These are phyloP conservation scores for Suhomyces sp. DNA, from an alignment of 805 yeast species.

Conservation along the genomic window DNA sequence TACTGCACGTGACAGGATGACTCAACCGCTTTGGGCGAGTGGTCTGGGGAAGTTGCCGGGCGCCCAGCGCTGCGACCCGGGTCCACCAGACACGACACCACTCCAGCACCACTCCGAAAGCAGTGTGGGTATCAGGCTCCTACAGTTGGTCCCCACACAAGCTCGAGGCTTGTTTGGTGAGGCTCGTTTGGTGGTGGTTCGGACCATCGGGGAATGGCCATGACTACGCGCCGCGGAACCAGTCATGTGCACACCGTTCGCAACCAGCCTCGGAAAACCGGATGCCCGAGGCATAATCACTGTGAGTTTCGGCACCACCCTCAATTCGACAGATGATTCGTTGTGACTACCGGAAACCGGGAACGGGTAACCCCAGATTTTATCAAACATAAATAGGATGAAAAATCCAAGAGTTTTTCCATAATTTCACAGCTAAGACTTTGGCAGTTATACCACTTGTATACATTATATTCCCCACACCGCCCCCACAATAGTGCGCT, in stretches of 20 bases:
- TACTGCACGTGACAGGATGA: neutral
- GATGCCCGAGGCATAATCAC: neutral
- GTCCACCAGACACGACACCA: neutral
- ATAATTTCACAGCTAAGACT: neutral
- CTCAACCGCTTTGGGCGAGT: neutral
- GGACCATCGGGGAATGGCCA: neutral
- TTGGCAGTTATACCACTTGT: neutral
- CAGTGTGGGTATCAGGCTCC: neutral
- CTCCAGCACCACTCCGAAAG: neutral
- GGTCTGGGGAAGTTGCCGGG: neutral
- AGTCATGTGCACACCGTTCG: neutral
- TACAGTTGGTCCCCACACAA: neutral
- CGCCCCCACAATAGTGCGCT: neutral
- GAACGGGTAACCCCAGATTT: conserved; percentile 3
- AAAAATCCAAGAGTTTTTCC: neutral
- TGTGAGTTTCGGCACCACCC: neutral
- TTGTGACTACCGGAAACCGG: neutral
- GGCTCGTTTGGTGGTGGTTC: neutral
- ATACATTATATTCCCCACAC: neutral
- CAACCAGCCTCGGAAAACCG: conserved; percentile 1
- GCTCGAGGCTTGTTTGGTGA: neutral
- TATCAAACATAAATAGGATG: neutral
- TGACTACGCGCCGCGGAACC: conserved; percentile 1
- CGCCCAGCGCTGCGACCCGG: neutral
- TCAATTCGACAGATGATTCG: neutral